Evolutionary conservation across 2,329 filamentous ascomycete genomes (phyloP).

Genomic region (Capronia americana): DNA sequence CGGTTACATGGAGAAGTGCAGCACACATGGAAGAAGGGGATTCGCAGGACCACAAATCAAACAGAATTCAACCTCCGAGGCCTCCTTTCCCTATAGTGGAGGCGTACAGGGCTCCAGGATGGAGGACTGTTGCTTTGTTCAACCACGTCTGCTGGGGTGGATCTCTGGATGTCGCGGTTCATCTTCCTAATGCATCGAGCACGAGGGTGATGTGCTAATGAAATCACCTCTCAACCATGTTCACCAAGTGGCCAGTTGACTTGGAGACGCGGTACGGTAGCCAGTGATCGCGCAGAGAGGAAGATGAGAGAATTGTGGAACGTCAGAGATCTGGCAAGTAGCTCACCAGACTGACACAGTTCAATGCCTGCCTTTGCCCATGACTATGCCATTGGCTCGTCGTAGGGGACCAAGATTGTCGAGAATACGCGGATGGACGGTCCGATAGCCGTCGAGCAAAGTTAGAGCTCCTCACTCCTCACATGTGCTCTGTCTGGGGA

Average conservation of each 20-base stretch:
- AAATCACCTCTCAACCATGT: neutral
- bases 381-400: conserved; percentile 7
- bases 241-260: neutral
- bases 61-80: neutral
- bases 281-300: conserved; percentile 3
- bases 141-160: conserved; percentile 7
- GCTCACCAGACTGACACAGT: neutral
- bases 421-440: neutral
- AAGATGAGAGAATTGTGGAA: neutral
- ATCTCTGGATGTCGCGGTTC: neutral
- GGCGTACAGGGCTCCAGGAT: neutral
- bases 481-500: neutral
- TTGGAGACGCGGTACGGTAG: neutral
- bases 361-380: neutral
- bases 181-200: neutral
- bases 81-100: neutral
- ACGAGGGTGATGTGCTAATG: neutral
- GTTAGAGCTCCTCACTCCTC: neutral
- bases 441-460: conserved; percentile 2
- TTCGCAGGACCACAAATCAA: neutral
- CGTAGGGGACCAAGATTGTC: neutral
- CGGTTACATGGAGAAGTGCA: conserved; percentile 6
- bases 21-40: neutral
- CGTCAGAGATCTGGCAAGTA: neutral
- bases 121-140: neutral